Evolutionary conservation across 352 stramenopile species (phyloP), one percentile per base, ranked within the genome.

Genomic region (Phytophthora pinifolia): DNA sequence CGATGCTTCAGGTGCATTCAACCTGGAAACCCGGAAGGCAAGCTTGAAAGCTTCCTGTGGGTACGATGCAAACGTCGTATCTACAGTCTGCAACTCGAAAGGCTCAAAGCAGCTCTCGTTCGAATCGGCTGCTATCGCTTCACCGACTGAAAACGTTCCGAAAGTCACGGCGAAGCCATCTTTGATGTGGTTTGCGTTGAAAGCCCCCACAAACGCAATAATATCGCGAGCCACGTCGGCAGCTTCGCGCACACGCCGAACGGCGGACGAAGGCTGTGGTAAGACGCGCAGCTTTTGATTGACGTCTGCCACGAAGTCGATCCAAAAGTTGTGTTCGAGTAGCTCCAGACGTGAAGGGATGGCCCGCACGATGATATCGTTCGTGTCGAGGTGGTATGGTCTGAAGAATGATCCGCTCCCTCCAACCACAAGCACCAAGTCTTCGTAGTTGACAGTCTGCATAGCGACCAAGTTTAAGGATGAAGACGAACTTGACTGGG

Each of bases 361-460:
- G 2, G 82, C 78, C 4, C 85, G 83, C 9, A 95, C 74, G 31
- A 89, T 66, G 10, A 88, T 81, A 42, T 95, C 85, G 59, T 93
- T 95, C 15, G 83, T 90, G 52, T 95, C 85, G 1, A 95, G 62
- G 44, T 91, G 68, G 42, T 83, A 93, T 32, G 85, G 85, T 7
- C 78, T 71, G 37, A 90, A 90, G 55, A 93, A 93, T 4, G 85
- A 91, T 0, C 85, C 85, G 58, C 70, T 89, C 6, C 85, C 85
- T 36, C 74, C 76, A 6, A 90, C 77, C 5, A 87, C 76, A 32
- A 90, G 67, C 7, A 83, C 72, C 17, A 83, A 20, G 39, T 74
- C 41, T 39, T 66, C 48, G 34, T 55, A 39, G 41, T 29, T 65
- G 20, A 57, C 39, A 46, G 43, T 33, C 59, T 72, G 63, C 41